phyloP scores from a whole-genome alignment of 2,329 filamentous ascomycete species.

The Phaeosphaeria sp. region DNA sequence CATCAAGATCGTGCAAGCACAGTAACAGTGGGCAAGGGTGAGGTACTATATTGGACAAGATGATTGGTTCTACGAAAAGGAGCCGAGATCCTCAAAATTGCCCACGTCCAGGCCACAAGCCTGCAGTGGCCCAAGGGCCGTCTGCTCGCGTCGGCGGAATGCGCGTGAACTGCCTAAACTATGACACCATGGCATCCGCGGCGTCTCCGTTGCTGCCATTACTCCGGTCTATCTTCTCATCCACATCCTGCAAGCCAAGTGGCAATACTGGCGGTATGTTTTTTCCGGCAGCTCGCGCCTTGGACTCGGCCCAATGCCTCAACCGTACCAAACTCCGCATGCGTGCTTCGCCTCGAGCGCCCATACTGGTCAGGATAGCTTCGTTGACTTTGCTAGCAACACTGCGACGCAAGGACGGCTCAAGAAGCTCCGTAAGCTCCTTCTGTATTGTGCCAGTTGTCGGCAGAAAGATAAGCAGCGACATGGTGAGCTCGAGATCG shows the following conservation, averaged over 20 bases:
- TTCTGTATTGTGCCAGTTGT: slow-evolving; percentile 72
- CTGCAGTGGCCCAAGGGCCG: too few relatives aligned
- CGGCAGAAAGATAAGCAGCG: slow-evolving; percentile 85
- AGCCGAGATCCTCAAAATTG: too few relatives aligned
- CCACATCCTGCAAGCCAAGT: slow-evolving; percentile 51
- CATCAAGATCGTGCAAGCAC: background rate
- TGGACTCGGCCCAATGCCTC: slow-evolving; percentile 82
- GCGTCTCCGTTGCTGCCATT: slow-evolving; percentile 47
- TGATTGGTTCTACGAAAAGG: too few relatives aligned
- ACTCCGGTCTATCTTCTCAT: slow-evolving; percentile 28
- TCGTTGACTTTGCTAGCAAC: slow-evolving; percentile 92
- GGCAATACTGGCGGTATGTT: slow-evolving; percentile 50
- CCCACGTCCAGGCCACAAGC: too few relatives aligned
- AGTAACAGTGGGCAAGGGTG: background rate
- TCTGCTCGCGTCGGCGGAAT: too few relatives aligned
- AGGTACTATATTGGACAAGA: background rate
- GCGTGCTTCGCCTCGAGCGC: slow-evolving; percentile 76
- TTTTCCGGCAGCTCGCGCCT: slow-evolving; percentile 56
- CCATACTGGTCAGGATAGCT: slow-evolving; percentile 78
- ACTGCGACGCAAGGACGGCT: slow-evolving; percentile 78
- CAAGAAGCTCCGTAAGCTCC: slow-evolving; percentile 76
- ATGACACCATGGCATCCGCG: slow-evolving; percentile 45
- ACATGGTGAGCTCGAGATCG: slow-evolving; percentile 92
- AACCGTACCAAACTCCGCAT: slow-evolving; percentile 82
- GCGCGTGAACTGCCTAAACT: slow-evolving; percentile 3